phyloP scores from a whole-genome alignment of 257 asterid genomes.

The Linderniella brevidens region DNA sequence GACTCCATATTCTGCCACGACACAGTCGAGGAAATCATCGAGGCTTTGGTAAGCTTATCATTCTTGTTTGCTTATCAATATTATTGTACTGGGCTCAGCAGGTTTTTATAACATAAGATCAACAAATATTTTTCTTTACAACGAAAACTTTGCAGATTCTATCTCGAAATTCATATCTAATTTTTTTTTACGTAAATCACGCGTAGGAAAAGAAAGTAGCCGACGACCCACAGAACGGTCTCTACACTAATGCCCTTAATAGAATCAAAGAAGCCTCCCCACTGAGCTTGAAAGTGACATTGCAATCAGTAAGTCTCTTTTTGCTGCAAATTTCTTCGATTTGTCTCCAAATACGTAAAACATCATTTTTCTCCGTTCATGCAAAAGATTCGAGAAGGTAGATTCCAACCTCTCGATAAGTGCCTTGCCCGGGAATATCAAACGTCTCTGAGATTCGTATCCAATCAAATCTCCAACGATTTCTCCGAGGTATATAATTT shows the following conservation, averaged over 20 bases:
- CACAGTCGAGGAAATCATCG: constrained; percentile 78
- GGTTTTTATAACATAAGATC: background rate
- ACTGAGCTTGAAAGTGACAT: constrained; percentile 77
- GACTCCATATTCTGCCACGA: constrained; percentile 61
- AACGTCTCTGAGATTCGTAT: constrained; percentile 50
- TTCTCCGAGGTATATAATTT: constrained; percentile 50
- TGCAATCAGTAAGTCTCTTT: constrained; percentile 65
- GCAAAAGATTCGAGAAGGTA: constrained; percentile 73
- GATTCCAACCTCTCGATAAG: constrained; percentile 84
- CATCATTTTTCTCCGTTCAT: constrained; percentile 9
- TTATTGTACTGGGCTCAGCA: no score
- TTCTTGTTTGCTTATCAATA: background rate
- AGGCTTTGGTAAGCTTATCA: constrained; percentile 53
- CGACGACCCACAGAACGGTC: constrained; percentile 28
- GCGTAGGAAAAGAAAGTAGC: constrained; percentile 44
- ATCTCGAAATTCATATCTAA: background rate
- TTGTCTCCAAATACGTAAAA: background rate
- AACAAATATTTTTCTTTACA: background rate
- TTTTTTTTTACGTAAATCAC: background rate
- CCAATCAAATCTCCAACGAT: constrained; percentile 45
- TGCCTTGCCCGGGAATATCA: constrained; percentile 81
- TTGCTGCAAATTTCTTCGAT: constrained; percentile 4
- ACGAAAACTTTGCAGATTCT: no score
- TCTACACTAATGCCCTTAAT: constrained; percentile 24
- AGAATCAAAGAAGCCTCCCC: constrained; percentile 83